Base-by-base conservation (phyloP, 2,329 filamentous ascomycete species). In the Rachicladosporium sp. region DNA sequence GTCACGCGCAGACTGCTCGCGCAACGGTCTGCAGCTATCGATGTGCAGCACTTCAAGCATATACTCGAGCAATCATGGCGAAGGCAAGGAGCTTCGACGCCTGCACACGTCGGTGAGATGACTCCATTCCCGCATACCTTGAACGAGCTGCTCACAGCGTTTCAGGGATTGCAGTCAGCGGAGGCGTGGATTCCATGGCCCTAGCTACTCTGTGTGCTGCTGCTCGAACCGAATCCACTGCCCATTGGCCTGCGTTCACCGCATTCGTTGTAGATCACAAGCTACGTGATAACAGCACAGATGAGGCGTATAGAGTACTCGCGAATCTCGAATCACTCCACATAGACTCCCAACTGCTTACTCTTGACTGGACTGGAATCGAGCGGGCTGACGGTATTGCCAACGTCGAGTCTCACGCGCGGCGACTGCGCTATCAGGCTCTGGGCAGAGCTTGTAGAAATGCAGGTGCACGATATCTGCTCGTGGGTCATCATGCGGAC, bases 151-250 rank as follows among this genome's bases (percentile, higher is more conserved):
- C 23, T 27, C 7, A 27, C 23, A 27, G 7, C 7, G 7, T 7
- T 27, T 8, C 23, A 65, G 65, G 73, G 39, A 66, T 96, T 43
- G 91, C 88, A 10, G 69, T 96, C 45, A 95, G 88, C 55, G 91
- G 91, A 15, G 91, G 91, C 6, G 83, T 91, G 31, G 91, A 98
- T 61, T 96, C 89, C n/a, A 98, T 96, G 88, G 89, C 89, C 21
- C 68, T 98, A 44, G 86, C 87, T 40, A 78, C 69, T 44, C 71
- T 96, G 29, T 84, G 82, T 41, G 38, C 23, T 15, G n/a, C 8
- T 35, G 21, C 29, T 37, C 23, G 11, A 34, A 37, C 10, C 5
- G 2, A 9, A 10, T 10, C 23, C 7, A 13, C 10, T 33, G n/a
- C 27, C 5, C 6, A 30, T 30, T 48, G 44, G 35, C 39, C 38